phyloP scores from a whole-genome alignment of 148 eudicot species.

The Fallopia convolvulus region DNA sequence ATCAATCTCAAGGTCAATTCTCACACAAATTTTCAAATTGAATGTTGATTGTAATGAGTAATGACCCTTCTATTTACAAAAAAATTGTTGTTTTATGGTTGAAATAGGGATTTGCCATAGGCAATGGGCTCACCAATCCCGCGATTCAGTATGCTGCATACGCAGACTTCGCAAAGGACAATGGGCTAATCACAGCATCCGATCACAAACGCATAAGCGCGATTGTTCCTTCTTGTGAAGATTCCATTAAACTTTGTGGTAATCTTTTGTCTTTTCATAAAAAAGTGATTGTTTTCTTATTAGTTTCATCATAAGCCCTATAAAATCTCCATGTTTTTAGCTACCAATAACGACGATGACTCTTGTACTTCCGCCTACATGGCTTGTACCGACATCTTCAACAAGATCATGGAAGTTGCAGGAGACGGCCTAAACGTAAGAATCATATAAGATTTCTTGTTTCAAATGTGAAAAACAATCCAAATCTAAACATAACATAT shows the following conservation, averaged over 20 bases:
- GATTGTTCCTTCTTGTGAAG: slow-evolving; percentile 70
- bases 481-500: background rate
- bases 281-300: background rate
- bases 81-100: background rate
- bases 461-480: too few relatives aligned
- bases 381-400: slow-evolving; percentile 62
- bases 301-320: too few relatives aligned
- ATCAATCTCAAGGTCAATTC: slow-evolving; percentile 71
- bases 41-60: background rate
- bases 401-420: slow-evolving; percentile 41
- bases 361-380: slow-evolving; percentile 66
- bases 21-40: background rate
- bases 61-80: background rate
- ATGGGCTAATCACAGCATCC: slow-evolving; percentile 58
- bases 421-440: slow-evolving; percentile 61
- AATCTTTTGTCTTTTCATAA: background rate
- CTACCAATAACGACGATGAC: slow-evolving; percentile 24
- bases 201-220: slow-evolving; percentile 54
- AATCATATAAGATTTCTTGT: background rate
- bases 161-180: slow-evolving; percentile 79
- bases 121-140: slow-evolving; percentile 9
- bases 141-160: slow-evolving; percentile 86
- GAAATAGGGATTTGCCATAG: slow-evolving; percentile 11
- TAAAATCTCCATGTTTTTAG: slow-evolving; percentile 23
- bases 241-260: slow-evolving; percentile 70